Percentiles rank a stretch among this genome's conserved stretches.
These are phyloP conservation scores for Macaranga tanarius DNA, from an alignment of 441 rosid species.

Conservation along the genomic window DNA sequence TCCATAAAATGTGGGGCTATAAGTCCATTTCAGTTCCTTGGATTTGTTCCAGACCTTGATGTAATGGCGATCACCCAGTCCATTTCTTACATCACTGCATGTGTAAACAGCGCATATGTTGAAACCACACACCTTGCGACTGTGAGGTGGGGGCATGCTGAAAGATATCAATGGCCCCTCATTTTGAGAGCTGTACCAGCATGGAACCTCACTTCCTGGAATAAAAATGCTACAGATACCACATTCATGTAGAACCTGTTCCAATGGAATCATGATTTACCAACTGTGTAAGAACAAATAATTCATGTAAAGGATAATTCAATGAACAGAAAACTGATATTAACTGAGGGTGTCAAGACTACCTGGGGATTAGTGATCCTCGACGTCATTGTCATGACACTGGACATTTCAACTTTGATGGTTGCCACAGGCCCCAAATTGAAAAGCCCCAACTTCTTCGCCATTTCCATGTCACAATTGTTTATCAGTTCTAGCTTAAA, in stretches of 20 bases:
- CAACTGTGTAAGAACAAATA: not conserved
- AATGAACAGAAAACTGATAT: not conserved
- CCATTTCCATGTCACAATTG: slow-evolving; percentile 6
- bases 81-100: not conserved
- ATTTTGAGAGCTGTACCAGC: slow-evolving; percentile 16
- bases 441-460: not conserved
- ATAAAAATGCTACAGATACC: slow-evolving; percentile 24
- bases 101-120: slow-evolving; percentile 14
- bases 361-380: slow-evolving; percentile 24
- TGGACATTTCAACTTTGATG: slow-evolving; percentile 14
- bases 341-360: not conserved
- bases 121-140: slow-evolving; percentile 17
- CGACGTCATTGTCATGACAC: slow-evolving; percentile 14
- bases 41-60: slow-evolving; percentile 13
- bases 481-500: slow-evolving; percentile 17
- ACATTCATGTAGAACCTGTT: slow-evolving; percentile 23
- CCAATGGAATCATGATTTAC: not conserved
- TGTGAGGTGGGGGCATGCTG: not conserved
- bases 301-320: not conserved
- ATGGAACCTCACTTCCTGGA: slow-evolving; percentile 24
- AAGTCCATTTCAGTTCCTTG: slow-evolving; percentile 11
- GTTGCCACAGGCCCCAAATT: not conserved
- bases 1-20: slow-evolving; percentile 22
- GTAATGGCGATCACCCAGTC: not conserved
- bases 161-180: slow-evolving; percentile 15